phyloP scores from a whole-genome alignment of 1,139 yeast species.

The Suhomyces panamericanus region DNA sequence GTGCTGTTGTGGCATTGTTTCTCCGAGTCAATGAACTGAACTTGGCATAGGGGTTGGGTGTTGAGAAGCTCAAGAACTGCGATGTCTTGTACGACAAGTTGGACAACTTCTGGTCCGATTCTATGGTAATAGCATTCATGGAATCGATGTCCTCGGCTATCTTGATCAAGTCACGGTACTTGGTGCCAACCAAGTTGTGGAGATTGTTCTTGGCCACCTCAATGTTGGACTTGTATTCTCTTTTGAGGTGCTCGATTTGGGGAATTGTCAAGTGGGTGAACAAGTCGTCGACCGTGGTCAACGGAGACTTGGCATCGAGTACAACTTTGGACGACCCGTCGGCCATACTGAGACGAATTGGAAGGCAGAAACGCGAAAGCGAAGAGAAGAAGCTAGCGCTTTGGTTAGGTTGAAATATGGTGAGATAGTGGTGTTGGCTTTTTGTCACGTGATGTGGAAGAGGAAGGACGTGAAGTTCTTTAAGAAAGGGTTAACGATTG shows the following conservation, averaged over 20 bases:
- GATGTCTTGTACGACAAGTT: conserved; percentile 36
- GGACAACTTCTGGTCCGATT: conserved; percentile 30
- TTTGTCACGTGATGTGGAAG: neutral
- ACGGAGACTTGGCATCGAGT: conserved; percentile 8
- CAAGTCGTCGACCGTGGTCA: conserved; percentile 35
- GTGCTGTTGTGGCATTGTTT: conserved; percentile 15
- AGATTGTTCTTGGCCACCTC: conserved; percentile 38
- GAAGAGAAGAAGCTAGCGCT: neutral
- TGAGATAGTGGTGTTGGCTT: neutral
- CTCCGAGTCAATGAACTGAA: conserved; percentile 24
- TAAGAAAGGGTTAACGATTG: no score
- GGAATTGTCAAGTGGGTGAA: conserved; percentile 35
- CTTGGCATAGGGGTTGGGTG: conserved; percentile 21
- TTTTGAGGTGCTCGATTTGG: conserved; percentile 35
- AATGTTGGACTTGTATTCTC: conserved; percentile 29
- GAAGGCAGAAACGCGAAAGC: neutral
- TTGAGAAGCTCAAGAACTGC: conserved; percentile 30
- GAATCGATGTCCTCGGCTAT: conserved; percentile 68
- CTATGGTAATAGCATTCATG: conserved; percentile 46
- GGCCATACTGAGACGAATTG: conserved; percentile 2
- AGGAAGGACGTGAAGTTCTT: no score
- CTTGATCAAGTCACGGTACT: conserved; percentile 64
- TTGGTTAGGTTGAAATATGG: neutral
- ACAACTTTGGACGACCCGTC: conserved; percentile 9
- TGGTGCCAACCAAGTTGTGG: conserved; percentile 59